These are phyloP conservation scores for Fusarium nanum DNA, from an alignment of 2,329 filamentous ascomycete species.

Conservation along the genomic window DNA sequence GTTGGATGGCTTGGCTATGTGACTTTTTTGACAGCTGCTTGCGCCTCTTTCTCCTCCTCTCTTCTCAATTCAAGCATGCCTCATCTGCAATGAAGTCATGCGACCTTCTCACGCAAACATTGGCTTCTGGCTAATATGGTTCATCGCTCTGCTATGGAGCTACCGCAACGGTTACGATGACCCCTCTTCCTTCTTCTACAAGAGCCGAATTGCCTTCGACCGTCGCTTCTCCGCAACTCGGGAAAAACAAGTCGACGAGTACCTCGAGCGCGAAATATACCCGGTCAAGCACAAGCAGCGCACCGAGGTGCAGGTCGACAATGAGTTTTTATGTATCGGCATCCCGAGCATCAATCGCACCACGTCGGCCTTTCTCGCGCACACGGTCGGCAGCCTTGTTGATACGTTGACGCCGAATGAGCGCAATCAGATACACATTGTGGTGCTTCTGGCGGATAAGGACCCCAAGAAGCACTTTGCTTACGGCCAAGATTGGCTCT, in stretches of 20 bases:
- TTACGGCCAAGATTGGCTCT: slow-evolving; percentile 50
- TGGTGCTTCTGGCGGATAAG: slow-evolving; percentile 52
- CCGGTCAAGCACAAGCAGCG: slow-evolving; percentile 17
- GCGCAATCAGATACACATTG: slow-evolving; percentile 49
- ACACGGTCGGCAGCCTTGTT: slow-evolving; percentile 49
- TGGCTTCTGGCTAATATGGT: slow-evolving; percentile 49
- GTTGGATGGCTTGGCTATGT: not conserved
- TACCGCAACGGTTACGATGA: slow-evolving; percentile 51
- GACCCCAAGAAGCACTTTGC: slow-evolving; percentile 49
- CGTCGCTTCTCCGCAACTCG: slow-evolving; percentile 45
- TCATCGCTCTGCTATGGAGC: slow-evolving; percentile 45
- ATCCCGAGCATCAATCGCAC: slow-evolving; percentile 52
- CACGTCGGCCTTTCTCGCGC: slow-evolving; percentile 45
- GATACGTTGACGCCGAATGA: slow-evolving; percentile 49
- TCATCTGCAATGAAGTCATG: slow-evolving; percentile 41
- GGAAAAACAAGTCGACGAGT: slow-evolving; percentile 43
- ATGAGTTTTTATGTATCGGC: slow-evolving; percentile 48
- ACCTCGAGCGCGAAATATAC: slow-evolving; percentile 37
- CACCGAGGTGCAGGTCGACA: slow-evolving; percentile 9
- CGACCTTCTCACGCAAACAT: slow-evolving; percentile 48
- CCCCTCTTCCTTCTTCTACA: slow-evolving; percentile 52
- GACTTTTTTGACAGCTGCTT: not conserved
- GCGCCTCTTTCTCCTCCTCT: not conserved
- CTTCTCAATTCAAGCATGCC: not conserved
- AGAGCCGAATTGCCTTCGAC: slow-evolving; percentile 45